Percentiles rank a stretch among this genome's conserved stretches.
Evolutionary conservation across 176 grass and related monocot genomes (phyloP).

Genomic region (Areca catechu): DNA sequence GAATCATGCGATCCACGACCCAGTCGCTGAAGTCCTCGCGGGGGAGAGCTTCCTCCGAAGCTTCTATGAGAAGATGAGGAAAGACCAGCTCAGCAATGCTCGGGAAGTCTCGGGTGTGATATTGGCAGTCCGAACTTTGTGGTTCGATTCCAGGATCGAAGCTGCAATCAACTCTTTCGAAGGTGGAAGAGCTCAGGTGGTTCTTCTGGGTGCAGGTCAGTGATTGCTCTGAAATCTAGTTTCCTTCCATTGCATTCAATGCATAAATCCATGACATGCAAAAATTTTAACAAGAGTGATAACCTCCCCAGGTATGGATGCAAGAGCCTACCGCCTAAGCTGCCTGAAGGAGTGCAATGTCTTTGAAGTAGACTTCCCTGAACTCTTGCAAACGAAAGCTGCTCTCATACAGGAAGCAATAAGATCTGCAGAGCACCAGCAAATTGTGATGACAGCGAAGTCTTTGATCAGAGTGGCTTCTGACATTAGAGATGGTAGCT

Average conservation of each 20-base stretch:
- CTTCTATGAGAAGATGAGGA: conserved; percentile 60
- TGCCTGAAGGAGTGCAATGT: conserved; percentile 68
- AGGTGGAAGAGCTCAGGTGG: conserved; percentile 49
- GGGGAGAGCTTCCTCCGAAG: conserved; percentile 55
- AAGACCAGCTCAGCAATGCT: conserved; percentile 54
- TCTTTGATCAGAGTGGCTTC: conserved; percentile 54
- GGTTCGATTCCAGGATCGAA: conserved; percentile 73
- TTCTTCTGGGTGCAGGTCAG: conserved; percentile 89
- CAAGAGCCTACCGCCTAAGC: conserved; percentile 67
- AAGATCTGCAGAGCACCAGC: conserved; percentile 32
- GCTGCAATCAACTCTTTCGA: conserved; percentile 46
- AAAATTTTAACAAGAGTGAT: too few species aligned
- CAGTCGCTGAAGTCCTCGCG: conserved; percentile 59
- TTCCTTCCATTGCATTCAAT: too few species aligned
- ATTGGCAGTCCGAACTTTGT: conserved; percentile 76
- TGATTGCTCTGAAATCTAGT: background rate
- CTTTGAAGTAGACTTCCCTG: conserved; percentile 88
- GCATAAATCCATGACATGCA: too few species aligned
- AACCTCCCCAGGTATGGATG: conserved; percentile 63
- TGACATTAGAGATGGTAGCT: conserved; percentile 53
- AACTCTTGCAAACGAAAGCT: conserved; percentile 66
- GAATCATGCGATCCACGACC: conserved; percentile 49
- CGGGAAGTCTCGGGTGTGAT: conserved; percentile 76
- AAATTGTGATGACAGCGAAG: conserved; percentile 41
- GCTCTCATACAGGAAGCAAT: conserved; percentile 60